Evolutionary conservation across 2,329 filamentous ascomycete genomes (phyloP), one percentile per base, ranked within the genome.

Genomic region (Beauveria bassiana): DNA sequence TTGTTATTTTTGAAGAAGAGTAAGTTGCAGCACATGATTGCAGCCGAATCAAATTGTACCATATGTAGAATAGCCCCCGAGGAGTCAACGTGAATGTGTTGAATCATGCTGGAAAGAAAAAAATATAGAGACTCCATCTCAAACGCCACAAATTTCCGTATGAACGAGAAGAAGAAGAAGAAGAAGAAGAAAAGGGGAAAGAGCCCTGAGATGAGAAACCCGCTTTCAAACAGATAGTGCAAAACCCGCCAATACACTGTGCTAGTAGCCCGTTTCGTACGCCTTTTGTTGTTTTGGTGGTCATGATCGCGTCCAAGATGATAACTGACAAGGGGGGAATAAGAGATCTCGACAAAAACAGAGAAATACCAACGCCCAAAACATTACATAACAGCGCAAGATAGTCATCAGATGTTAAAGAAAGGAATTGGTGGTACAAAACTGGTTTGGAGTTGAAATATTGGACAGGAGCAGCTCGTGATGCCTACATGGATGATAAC

Each of bases 21-120:
- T 40, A 38, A 16, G 31, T 20, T 58, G 43, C 31, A 40, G 22
- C 20, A n/a, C 5, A 38, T n/a, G 9, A 31, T 22, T 46, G 49
- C 49, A 47, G 49, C 49, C n/a, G 20, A 26, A 26, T 47, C 57
- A 53, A 53, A 43, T 60, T 60, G 57, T 60, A 60, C 49, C 47
- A 60, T 60, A 60, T 46, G 28, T 51, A 59, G 38, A 38, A 58
- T 16, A 16, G 18, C 6, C 22, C 45, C 45, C 31, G 43, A 46
- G n/a, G 6, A 28, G 24, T 46, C 26, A 18, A 45, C 14, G 28
- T 40, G 14, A 49, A n/a, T 3, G 24, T 46, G 45, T 38, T 38
- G 4, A 38, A 6, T 38, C 14, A 38, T 38, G 34, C 16, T 38
- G 34, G 16, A 38, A 16, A 16, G 34, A 24, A 18, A 20, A 42